phyloP scores from a whole-genome alignment of 148 eudicot species.

The Fagopyrum tataricum region DNA sequence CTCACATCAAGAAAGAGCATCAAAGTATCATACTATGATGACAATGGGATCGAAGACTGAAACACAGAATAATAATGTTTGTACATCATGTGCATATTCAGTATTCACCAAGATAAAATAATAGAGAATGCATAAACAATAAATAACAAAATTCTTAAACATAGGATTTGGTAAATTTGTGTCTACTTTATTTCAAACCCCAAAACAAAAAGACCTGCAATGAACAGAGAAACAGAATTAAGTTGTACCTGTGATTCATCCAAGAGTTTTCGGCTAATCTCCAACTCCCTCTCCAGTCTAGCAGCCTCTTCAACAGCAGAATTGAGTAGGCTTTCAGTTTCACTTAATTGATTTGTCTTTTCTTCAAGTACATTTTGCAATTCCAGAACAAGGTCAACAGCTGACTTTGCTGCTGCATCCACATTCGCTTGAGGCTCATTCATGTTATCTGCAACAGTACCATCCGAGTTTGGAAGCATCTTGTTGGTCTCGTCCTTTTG shows the following conservation, averaged over 20 bases:
- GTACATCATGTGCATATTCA: not conserved
- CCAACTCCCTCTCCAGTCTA: slow-evolving; percentile 66
- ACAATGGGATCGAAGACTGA: not conserved
- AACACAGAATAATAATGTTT: not conserved
- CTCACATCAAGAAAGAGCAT: not conserved
- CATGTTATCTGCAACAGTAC: slow-evolving; percentile 35
- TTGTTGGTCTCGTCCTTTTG: slow-evolving; percentile 38
- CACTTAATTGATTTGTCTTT: slow-evolving; percentile 47
- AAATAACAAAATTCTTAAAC: not conserved
- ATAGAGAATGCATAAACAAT: not conserved
- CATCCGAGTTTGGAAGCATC: slow-evolving; percentile 23
- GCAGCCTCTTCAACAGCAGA: slow-evolving; percentile 49
- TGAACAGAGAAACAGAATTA: not conserved
- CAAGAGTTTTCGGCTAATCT: slow-evolving; percentile 64
- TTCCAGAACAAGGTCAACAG: slow-evolving; percentile 41
- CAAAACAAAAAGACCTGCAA: not conserved
- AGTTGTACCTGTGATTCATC: slow-evolving; percentile 87
- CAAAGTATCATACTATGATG: not conserved
- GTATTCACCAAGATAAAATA: not conserved
- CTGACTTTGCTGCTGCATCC: slow-evolving; percentile 31
- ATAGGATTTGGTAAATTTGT: not conserved
- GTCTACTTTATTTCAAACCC: not conserved
- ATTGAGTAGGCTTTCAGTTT: slow-evolving; percentile 50
- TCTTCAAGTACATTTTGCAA: slow-evolving; percentile 54
- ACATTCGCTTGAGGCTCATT: slow-evolving; percentile 25